Percentiles rank a stretch among this genome's conserved stretches.
Conservation (phyloP, 2,329 filamentous ascomycete species). For the Claviceps maximensis region DNA sequence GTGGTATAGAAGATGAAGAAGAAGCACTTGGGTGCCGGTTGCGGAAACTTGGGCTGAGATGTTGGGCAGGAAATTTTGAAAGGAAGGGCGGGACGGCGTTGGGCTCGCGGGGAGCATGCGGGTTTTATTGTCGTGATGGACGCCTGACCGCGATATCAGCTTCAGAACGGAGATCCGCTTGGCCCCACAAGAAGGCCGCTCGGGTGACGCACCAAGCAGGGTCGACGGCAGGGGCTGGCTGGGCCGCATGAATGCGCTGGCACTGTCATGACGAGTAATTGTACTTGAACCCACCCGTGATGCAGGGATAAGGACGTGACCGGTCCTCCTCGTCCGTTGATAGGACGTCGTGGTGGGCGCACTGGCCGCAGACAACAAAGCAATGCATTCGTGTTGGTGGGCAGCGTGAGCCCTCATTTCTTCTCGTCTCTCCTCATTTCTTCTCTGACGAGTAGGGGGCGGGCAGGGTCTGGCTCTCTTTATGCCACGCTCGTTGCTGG, state of each 20-base stretch:
- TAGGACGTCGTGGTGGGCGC: slow-evolving; percentile 22
- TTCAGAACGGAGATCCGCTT: slow-evolving; percentile 5
- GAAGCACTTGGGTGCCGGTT: slow-evolving; percentile 8
- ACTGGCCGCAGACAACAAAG: slow-evolving; percentile 33
- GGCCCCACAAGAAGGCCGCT: slow-evolving; percentile 13
- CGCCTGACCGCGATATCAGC: slow-evolving; percentile 14
- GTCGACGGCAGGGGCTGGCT: slow-evolving; percentile 7
- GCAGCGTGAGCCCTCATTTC: neutral
- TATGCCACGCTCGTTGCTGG: neutral
- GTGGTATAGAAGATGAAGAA: slow-evolving; percentile 8
- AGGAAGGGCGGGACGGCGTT: slow-evolving; percentile 19
- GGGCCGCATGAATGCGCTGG: slow-evolving; percentile 34
- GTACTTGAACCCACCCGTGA: slow-evolving; percentile 20
- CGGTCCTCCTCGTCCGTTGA: slow-evolving; percentile 25
- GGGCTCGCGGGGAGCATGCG: slow-evolving; percentile 31
- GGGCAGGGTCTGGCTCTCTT: neutral
- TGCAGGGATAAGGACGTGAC: slow-evolving; percentile 21
- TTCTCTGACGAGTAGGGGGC: neutral
- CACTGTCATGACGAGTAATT: slow-evolving; percentile 25
- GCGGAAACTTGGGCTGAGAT: slow-evolving; percentile 13
- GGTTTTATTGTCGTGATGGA: slow-evolving; percentile 32
- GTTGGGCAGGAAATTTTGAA: slow-evolving; percentile 24
- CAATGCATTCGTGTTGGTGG: slow-evolving; percentile 20
- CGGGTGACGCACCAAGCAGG: slow-evolving; percentile 7
- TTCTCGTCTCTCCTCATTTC: neutral